phyloP scores from a whole-genome alignment of 257 asterid species.

The Solanum pimpinellifolium region DNA sequence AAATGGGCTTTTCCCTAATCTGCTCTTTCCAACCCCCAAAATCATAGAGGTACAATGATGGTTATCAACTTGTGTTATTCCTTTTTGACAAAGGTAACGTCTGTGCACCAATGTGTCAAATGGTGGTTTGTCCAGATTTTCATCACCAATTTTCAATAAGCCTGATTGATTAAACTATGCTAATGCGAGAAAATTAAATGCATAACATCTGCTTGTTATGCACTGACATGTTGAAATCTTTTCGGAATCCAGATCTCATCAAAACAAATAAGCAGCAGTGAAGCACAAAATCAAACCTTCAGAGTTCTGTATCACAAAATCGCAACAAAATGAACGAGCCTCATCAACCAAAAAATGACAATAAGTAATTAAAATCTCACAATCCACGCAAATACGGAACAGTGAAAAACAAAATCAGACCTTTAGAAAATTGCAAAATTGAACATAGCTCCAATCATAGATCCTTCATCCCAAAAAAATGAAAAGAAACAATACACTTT shows the following conservation, averaged over 20 bases:
- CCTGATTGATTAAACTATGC: not conserved
- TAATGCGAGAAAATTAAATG: not conserved
- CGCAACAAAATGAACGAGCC: not conserved
- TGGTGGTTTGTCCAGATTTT: not conserved
- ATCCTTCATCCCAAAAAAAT: not conserved
- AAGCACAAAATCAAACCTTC: not conserved
- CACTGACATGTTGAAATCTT: not conserved
- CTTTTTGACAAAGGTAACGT: not conserved
- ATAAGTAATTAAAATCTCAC: not conserved
- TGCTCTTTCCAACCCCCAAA: not conserved
- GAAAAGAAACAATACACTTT: not conserved
- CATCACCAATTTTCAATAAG: not conserved
- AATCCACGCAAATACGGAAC: not conserved
- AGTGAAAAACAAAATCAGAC: not conserved
- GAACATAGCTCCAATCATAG: not conserved
- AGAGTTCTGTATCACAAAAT: not conserved
- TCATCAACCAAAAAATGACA: not conserved
- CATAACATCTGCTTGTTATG: not conserved
- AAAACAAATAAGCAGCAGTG: not conserved
- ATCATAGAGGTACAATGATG: not conserved
- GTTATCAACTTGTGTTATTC: not conserved
- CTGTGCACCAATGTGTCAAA: not conserved
- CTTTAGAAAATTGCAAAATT: not conserved
- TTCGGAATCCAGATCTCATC: not conserved
- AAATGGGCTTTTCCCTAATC: not conserved